Evolutionary conservation across 768 basidiomycete genomes (phyloP).

Genomic region (Boletus tylopilopsis): DNA sequence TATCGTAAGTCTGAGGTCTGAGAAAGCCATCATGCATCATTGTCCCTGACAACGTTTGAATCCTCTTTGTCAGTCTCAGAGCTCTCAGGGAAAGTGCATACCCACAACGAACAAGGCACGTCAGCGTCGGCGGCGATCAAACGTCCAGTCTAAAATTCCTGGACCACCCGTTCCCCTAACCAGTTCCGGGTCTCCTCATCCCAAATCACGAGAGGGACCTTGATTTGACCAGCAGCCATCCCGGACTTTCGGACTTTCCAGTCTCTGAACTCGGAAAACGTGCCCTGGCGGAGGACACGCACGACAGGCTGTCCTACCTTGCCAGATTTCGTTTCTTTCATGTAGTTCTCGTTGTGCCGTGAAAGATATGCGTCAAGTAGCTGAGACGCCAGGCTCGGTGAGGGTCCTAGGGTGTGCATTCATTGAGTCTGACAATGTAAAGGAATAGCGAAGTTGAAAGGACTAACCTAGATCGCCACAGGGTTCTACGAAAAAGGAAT

Average conservation of each 20-base stretch:
- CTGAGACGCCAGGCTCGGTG: conserved; percentile 1
- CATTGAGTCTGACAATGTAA: not conserved
- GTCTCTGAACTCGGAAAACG: conserved; percentile 18
- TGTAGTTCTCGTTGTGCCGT: conserved; percentile 16
- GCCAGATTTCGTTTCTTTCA: conserved; percentile 2
- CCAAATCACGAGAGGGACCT: conserved; percentile 17
- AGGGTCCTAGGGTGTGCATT: not conserved
- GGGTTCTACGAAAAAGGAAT: conserved; percentile 20
- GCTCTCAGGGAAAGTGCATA: too few species aligned
- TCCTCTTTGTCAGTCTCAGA: too few species aligned
- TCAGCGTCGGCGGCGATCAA: too few species aligned
- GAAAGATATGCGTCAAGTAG: conserved; percentile 8
- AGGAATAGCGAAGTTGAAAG: too few species aligned
- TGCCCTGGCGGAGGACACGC: conserved; percentile 16
- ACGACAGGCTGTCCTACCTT: conserved; percentile 12
- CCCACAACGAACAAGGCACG: too few species aligned
- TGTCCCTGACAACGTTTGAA: too few species aligned
- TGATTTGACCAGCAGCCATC: conserved; percentile 17
- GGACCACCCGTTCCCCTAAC: conserved; percentile 12
- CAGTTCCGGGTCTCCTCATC: conserved; percentile 13
- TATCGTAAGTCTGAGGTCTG: too few species aligned
- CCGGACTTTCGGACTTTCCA: conserved; percentile 18
- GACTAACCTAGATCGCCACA: conserved; percentile 8
- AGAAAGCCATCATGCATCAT: too few species aligned
- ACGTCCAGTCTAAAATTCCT: conserved; percentile 12